Evolutionary conservation across 2,329 filamentous ascomycete genomes (phyloP), one percentile per base, ranked within the genome.

Genomic region (Zasmidium angulare): DNA sequence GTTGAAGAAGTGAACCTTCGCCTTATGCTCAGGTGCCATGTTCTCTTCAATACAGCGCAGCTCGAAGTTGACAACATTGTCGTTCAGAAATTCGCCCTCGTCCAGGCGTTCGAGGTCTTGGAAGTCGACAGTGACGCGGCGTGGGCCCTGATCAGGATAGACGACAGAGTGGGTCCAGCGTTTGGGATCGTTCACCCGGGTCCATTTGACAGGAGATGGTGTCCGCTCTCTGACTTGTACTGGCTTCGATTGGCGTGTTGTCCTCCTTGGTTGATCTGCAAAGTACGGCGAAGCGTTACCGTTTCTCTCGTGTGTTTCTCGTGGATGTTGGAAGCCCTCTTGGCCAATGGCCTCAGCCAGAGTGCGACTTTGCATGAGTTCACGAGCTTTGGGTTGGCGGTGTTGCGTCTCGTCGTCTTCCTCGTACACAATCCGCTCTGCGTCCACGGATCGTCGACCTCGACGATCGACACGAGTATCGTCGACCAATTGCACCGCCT

Each of bases 11-110:
- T 96, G 91, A 2, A 96, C 86, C 0, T 84, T 81, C 1, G 81
- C 79, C 11, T 81, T 77, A 43, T 78, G 74, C 63, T 66, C 63
- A 1, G 68, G 60, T 12, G 40, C 46, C 64, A 74, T 69, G 19
- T 64, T 64, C 53, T 73, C 69, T 52, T 72, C 66, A 26, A 71
- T 65, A 47, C 62, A 73, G 60, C 89, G 86, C 56, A 96, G 80
- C 71, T 96, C 96, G 72, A 97, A 97, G 53, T 85, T 87, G 66
- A 99, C 89, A 24, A 99, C 78, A 69, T 91, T 96, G 77, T 99
- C 95, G 71, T 99, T 99, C 47, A 99, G 77, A 60, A 89, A 96
- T 66, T 96, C 85, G 12, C 87, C 90, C 63, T 96, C 90, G 61
- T 96, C 88, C 2, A 99, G 82, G 46, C 91, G 83, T 20, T 82